Evolutionary conservation across 1,139 yeast species (phyloP), one percentile per base, ranked within the genome.

Genomic region (Ogataea hybrid): DNA sequence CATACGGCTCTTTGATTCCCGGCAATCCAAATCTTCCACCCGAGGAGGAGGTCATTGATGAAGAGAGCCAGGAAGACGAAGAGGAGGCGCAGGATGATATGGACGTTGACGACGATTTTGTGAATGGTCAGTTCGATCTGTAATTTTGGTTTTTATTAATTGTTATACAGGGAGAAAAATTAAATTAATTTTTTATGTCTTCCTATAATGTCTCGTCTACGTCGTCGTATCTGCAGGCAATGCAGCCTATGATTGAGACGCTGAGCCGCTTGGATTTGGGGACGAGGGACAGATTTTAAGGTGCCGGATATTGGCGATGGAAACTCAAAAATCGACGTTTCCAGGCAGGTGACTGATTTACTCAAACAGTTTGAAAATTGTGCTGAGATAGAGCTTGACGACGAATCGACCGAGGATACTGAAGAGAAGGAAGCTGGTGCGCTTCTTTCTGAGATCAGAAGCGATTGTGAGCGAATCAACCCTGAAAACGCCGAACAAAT

Each of bases 41-140:
- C 0, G 90, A 81, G 52, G 94, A 85, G 61, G 90, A 84, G 58
- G 94, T 80, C 7, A 84, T 84, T 48, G 89, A 84, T 51, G 89
- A 81, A 51, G 86, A 81, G 39, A 77, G 75, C 43, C 82, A 77
- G 43, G 83, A 75, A 32, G 87, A 80, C 47, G 69, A 64, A 46
- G 75, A 72, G 56, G 72, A 67, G 58, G 73, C 68, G 72, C 78
- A 75, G 39, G 82, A 77, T 50, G 76, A 67, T 43, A 66, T 65
- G 69, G 70, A 68, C 44, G 65, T 66, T 53, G 83, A 78, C 54
- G 92, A 85, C 57, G 94, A 85, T 61, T 88, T 86, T 65, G 94
- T 88, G 40, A 87, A 85, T 60, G 96, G 96, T 21, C 84, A 88
- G 55, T 87, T 88, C 63, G 96, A 88, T 63, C 74, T 88, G 56